Evolutionary conservation across 2,329 filamentous ascomycete species (phyloP), one percentile per base, ranked within the genome.

Genomic region (Trichoderma aggressivum): DNA sequence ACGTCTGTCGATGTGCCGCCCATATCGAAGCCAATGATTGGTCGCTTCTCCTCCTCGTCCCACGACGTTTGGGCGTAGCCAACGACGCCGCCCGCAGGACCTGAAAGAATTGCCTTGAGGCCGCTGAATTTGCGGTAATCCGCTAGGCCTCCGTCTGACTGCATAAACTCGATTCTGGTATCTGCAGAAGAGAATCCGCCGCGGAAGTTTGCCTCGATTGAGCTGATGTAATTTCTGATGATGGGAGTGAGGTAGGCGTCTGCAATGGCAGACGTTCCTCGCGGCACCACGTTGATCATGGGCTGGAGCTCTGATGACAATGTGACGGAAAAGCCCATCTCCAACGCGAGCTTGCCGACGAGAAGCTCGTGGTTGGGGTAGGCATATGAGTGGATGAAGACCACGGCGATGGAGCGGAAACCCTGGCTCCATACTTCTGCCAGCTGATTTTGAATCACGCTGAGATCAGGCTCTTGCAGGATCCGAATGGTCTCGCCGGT

Each of bases 21-120:
- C 80, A 82, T 94, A 74, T 94, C 92, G 75, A 94, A 94, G 0
- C 92, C 92, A 74, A 94, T 93, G 2, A 94, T 87, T 0, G 92
- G 91, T 0, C 84, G 90, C 74, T 87, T 88, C 56, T 90, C 91
- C 14, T 88, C 82, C 0, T 87, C 84, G 72, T 94, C 91, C 79
- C 91, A 94, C 1, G 88, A 91, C 0, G 92, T 93, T 14, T 91
- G 83, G 3, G 91, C 91, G 78, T 93, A 93, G 3, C 92, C 92
- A 1, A 94, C 91, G 0, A 94, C 91, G 60, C 92, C 92, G 18
- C 91, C 92, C n/a, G 92, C 92, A 5, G 92, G 92, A 0, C 92
- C 92, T 1, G 89, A 92, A 0, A 94, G 79, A 53, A 94, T 92
- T 0, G 90, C 90, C 73, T 88, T 86, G 7, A 93, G 80, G 0